Evolutionary conservation across 768 basidiomycete species (phyloP), one percentile per base, ranked within the genome.

Genomic region (Termitomyces sp.): DNA sequence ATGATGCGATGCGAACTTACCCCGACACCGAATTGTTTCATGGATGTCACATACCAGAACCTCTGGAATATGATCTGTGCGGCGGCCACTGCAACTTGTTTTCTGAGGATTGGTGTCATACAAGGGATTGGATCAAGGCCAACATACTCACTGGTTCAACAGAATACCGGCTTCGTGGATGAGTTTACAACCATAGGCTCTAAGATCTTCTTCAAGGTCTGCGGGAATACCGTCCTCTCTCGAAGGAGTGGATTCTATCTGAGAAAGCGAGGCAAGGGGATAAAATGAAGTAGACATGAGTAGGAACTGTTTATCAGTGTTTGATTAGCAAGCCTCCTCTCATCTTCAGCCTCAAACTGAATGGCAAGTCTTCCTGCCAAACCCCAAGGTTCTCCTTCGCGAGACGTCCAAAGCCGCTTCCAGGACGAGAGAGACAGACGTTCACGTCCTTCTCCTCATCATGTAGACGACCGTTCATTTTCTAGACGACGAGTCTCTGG

Each of bases 61-160:
- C 96, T 80, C 62, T 99, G 97, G 70, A 95, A 96, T 1, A 99
- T 76, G 34, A 98, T 93, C 70, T 98, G 95, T 0, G 97, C 97
- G 1, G 95, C 93, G 6, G 97, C 94, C 55, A 98, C 91, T 15
- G 95, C 95, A 31, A 97, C 95, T 70, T 99, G 97, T 63, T 98
- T 97, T 73, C 90, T 92, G 71, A 62, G 44, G 44, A 44, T 63
- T 44, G 55, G 57, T 54, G 60, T 60, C 59, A 59, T 36, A 60
- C 37, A 30, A 36, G 39, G 33, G 37, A n/a, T n/a, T 24, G n/a
- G 46, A 53, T 16, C 24, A 18, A 45, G 7, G 12, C 37, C 39
- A 27, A 45, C 48, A 56, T 27, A 67, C 88, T 66, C 67, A 97
- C 96, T 96, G 89, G 70, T 89, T 87, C 65, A 98, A 78, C 57